Percentiles rank a stretch among this genome's conserved stretches.
Conservation (phyloP, 2,329 filamentous ascomycete genomes). For the Colletotrichum sp. region DNA sequence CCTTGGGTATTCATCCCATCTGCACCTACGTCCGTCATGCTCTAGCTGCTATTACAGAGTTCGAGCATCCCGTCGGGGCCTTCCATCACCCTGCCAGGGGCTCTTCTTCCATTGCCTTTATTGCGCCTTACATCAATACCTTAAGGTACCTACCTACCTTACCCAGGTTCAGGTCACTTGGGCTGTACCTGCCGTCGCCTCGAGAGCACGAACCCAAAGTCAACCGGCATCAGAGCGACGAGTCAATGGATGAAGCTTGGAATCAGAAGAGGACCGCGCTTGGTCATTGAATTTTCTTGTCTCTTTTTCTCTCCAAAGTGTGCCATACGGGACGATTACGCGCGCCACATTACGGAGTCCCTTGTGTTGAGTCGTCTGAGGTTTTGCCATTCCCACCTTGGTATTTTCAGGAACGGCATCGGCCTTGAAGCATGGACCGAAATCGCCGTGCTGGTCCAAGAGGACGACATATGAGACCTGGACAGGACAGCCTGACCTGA, state of each 20-base stretch:
- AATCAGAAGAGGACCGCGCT: not conserved
- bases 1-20: not conserved
- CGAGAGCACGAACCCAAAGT: not conserved
- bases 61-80: not conserved
- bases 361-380: slow-evolving; percentile 15
- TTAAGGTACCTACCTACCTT: not conserved
- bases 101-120: not conserved
- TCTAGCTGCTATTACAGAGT: not conserved
- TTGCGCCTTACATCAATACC: not conserved
- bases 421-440: not conserved
- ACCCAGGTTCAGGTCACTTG: not conserved
- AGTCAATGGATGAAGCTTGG: not conserved
- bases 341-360: slow-evolving; percentile 4
- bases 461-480: not conserved
- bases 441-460: not conserved
- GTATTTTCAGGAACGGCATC: not conserved
- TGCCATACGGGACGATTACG: not conserved
- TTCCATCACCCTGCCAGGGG: not conserved
- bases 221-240: not conserved
- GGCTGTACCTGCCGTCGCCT: not conserved
- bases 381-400: slow-evolving; percentile 5
- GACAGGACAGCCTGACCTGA: not conserved
- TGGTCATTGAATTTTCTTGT: not conserved
- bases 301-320: not conserved
- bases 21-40: not conserved